Conservation (phyloP, 768 basidiomycete genomes). For the Lactarius psammicola region DNA sequence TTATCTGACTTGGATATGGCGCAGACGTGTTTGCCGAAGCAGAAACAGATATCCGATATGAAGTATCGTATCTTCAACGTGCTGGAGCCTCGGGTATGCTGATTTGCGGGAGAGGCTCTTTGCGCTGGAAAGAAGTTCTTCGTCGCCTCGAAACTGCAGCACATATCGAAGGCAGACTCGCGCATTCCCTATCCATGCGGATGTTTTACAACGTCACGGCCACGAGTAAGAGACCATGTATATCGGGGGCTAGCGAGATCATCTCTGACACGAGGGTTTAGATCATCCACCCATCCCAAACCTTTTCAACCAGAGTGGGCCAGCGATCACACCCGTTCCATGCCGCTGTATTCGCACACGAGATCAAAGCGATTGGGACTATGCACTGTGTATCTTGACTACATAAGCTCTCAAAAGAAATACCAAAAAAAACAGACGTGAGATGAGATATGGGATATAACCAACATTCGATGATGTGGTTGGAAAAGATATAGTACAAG, state of each 20-base stretch:
- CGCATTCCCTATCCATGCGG: conserved; percentile 43
- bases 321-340: conserved; percentile 51
- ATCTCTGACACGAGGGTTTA: conserved; percentile 3
- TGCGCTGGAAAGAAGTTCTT: conserved; percentile 14
- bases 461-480: neutral
- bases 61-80: conserved; percentile 13
- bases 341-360: conserved; percentile 49
- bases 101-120: conserved; percentile 24
- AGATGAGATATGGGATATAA: conserved; percentile 19
- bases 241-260: neutral
- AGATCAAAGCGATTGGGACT: conserved; percentile 51
- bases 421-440: conserved; percentile 1
- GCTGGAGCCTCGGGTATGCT: conserved; percentile 20
- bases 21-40: conserved; percentile 13
- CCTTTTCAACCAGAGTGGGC: conserved; percentile 25
- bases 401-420: conserved; percentile 17
- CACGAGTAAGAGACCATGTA: conserved; percentile 28
- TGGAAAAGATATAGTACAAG: conserved; percentile 1
- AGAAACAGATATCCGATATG: conserved; percentile 11
- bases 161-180: conserved; percentile 27
- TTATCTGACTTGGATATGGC: conserved; percentile 4
- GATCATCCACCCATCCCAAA: conserved; percentile 10
- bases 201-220: conserved; percentile 41
- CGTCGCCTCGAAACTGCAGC: conserved; percentile 23
- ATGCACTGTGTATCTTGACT: conserved; percentile 50